phyloP scores from a whole-genome alignment of 352 stramenopile genomes.

The Phytophthora pinifolia region DNA sequence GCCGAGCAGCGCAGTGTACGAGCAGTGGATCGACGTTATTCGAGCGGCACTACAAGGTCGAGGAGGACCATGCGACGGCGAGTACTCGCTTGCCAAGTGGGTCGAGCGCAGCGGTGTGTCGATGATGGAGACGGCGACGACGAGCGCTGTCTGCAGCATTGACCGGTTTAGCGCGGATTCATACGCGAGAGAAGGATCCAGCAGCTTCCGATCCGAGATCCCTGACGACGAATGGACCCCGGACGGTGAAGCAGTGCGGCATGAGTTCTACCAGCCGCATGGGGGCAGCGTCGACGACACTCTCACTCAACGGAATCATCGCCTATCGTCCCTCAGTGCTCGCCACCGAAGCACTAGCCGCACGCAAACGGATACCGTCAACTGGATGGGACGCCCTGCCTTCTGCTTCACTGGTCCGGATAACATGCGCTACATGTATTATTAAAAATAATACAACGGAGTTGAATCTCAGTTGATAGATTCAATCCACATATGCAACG shows the following conservation, averaged over 20 bases:
- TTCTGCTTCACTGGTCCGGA: slow-evolving; percentile 10
- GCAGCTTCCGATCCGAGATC: slow-evolving; percentile 28
- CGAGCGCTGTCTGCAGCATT: slow-evolving; percentile 5
- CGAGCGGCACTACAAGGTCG: slow-evolving; percentile 23
- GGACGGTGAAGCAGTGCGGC: slow-evolving; percentile 9
- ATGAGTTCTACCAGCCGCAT: slow-evolving; percentile 5
- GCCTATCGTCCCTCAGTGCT: slow-evolving; percentile 9
- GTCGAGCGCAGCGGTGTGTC: slow-evolving; percentile 21
- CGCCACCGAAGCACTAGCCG: slow-evolving; percentile 11
- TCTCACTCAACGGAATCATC: neutral
- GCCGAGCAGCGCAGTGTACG: slow-evolving; percentile 22
- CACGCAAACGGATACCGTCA: slow-evolving; percentile 10
- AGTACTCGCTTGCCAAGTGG: slow-evolving; percentile 20
- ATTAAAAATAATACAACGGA: no score
- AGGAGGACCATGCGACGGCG: slow-evolving; percentile 1
- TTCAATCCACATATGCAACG: no score
- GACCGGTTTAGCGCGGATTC: slow-evolving; percentile 24
- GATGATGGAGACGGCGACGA: slow-evolving; percentile 19
- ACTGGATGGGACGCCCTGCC: slow-evolving; percentile 15
- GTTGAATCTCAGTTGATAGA: no score
- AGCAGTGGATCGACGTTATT: slow-evolving; percentile 31
- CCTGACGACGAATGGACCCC: slow-evolving; percentile 30
- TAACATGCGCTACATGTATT: slow-evolving; percentile 9
- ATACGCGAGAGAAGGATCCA: slow-evolving; percentile 16
- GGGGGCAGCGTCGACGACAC: neutral